These are phyloP conservation scores for Trichomonas gallinae DNA, from an alignment of 208 protist species.

Conservation along the genomic window DNA sequence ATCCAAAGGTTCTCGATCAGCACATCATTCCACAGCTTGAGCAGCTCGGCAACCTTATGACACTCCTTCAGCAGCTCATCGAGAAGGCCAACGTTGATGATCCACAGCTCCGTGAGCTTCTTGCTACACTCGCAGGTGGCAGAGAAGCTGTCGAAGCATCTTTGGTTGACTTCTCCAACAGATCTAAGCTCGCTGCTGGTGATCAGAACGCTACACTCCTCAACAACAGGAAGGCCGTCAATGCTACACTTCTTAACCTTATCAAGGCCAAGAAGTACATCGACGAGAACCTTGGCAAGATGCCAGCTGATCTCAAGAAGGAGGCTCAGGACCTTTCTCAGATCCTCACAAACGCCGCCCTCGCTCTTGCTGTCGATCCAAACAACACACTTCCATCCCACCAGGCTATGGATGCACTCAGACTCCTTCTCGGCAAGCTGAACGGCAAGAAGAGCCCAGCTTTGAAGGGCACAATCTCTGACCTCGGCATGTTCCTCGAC, in stretches of 20 bases:
- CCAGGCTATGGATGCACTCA: not conserved
- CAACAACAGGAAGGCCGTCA: not conserved
- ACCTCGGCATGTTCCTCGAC: not conserved
- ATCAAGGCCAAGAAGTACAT: not conserved
- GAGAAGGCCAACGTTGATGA: not conserved
- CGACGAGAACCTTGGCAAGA: not conserved
- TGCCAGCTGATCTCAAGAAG: not conserved
- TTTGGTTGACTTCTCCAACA: not conserved
- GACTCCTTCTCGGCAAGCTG: not conserved
- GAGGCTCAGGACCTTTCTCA: not conserved
- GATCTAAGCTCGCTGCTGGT: not conserved
- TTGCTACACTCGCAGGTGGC: not conserved
- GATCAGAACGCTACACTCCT: not conserved
- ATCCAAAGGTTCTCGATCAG: not conserved
- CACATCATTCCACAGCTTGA: not conserved
- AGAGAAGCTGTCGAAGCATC: not conserved
- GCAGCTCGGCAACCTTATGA: not conserved
- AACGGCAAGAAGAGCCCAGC: not conserved
- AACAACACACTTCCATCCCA: not conserved
- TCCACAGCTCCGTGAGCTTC: not conserved
- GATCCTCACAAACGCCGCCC: not conserved
- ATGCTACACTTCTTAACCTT: not conserved
- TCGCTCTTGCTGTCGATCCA: not conserved
- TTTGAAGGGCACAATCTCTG: not conserved
- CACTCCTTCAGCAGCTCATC: not conserved